Percentiles rank a stretch among this genome's conserved stretches.
Evolutionary conservation across 225 moss, liverwort and hornwort genomes (phyloP).

Genomic region (Physcomitrellopsis africana): DNA sequence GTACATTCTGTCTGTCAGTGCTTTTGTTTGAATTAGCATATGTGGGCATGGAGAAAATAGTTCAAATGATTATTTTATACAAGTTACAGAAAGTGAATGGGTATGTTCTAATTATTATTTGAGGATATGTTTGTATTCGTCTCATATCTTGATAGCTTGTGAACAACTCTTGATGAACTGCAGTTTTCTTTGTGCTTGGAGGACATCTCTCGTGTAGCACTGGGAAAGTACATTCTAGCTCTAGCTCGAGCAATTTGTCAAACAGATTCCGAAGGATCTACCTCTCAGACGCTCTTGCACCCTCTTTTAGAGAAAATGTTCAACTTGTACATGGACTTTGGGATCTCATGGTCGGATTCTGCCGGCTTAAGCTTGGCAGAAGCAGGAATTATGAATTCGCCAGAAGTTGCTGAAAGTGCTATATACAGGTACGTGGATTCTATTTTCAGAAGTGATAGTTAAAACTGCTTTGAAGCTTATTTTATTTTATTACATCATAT

Average conservation of each 20-base stretch:
- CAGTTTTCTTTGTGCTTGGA: conserved; percentile 97
- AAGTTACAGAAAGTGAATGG: conserved; percentile 10
- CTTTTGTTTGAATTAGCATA: conserved; percentile 1
- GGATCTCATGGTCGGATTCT: conserved; percentile 87
- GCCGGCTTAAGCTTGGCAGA: conserved; percentile 79
- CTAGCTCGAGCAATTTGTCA: conserved; percentile 79
- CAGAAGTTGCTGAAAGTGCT: conserved; percentile 80
- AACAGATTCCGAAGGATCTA: conserved; percentile 61
- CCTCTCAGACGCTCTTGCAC: conserved; percentile 60
- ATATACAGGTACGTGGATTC: conserved; percentile 62
- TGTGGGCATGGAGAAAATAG: not conserved
- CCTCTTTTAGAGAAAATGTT: conserved; percentile 89
- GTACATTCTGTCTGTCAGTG: conserved; percentile 24
- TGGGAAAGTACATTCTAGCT: conserved; percentile 87
- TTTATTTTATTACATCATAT: not conserved
- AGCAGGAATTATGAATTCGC: conserved; percentile 67
- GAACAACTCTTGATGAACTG: conserved; percentile 23
- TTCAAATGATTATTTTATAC: conserved; percentile 11
- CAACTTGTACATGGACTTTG: conserved; percentile 89
- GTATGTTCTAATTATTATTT: conserved; percentile 22
- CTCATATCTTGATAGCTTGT: conserved; percentile 28
- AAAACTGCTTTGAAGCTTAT: not conserved
- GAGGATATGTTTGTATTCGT: conserved; percentile 25
- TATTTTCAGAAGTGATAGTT: conserved; percentile 15
- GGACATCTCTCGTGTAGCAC: conserved; percentile 84